These are phyloP conservation scores for Strobilomyces dryophilus DNA, from an alignment of 768 basidiomycete species.

Conservation along the genomic window DNA sequence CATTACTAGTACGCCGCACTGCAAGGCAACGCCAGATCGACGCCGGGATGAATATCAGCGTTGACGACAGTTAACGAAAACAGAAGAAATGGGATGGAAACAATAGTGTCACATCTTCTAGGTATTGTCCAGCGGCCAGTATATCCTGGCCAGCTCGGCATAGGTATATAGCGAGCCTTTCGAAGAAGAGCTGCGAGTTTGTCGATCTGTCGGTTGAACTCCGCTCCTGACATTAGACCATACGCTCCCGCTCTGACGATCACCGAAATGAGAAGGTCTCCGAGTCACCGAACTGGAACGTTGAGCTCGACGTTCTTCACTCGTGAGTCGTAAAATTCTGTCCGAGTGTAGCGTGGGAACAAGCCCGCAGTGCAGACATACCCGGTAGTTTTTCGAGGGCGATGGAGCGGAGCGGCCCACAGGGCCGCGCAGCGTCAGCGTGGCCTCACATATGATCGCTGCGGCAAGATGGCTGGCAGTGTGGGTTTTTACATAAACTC, in stretches of 20 bases:
- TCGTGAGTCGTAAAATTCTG: constrained; percentile 24
- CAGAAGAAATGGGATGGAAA: not conserved
- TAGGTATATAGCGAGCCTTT: constrained; percentile 73
- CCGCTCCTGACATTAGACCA: constrained; percentile 28
- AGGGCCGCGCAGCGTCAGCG: too few species aligned
- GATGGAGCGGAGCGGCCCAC: too few species aligned
- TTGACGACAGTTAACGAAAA: constrained; percentile 10
- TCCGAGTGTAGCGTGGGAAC: too few species aligned
- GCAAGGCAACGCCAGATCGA: too few species aligned
- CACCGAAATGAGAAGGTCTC: constrained; percentile 27
- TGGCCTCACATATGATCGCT: too few species aligned
- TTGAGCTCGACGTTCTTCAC: constrained; percentile 16
- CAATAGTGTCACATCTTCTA: constrained; percentile 62
- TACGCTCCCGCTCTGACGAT: constrained; percentile 13
- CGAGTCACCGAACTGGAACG: constrained; percentile 30
- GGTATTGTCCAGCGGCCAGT: constrained; percentile 77
- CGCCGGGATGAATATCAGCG: constrained; percentile 12
- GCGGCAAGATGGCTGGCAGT: too few species aligned
- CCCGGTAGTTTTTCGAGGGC: too few species aligned
- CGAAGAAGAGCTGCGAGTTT: constrained; percentile 68
- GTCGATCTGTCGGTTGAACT: constrained; percentile 66
- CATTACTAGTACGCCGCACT: too few species aligned
- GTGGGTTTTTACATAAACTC: too few species aligned
- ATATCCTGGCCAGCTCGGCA: constrained; percentile 75
- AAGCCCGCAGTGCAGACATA: too few species aligned